Evolutionary conservation across 202 grass and related monocot species (phyloP).

Genomic region (Dendrocalamus latiflorus): DNA sequence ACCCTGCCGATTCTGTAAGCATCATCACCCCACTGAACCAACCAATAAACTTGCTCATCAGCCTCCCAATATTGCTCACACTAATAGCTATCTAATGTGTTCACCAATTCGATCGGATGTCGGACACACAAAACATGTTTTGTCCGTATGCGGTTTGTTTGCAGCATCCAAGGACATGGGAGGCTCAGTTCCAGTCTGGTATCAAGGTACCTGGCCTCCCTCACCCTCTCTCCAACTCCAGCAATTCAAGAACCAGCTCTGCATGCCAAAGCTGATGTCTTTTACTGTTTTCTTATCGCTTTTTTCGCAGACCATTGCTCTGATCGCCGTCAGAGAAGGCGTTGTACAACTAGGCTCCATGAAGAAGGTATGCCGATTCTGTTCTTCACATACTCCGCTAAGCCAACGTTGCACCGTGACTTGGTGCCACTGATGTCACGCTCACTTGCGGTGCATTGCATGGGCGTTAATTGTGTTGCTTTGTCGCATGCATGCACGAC

Average conservation of each 20-base stretch:
- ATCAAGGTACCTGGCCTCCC: conserved; percentile 14
- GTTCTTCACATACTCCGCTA: background rate
- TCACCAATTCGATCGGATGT: background rate
- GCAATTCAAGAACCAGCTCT: background rate
- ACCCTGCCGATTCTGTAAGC: conserved; percentile 85
- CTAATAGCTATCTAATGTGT: background rate
- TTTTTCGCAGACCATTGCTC: conserved; percentile 35
- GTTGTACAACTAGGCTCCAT: conserved; percentile 93
- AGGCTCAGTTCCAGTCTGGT: conserved; percentile 91
- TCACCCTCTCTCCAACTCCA: background rate
- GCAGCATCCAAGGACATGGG: conserved; percentile 98
- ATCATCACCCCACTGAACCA: background rate
- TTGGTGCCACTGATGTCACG: background rate
- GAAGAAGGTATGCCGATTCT: conserved; percentile 16
- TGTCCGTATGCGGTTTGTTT: background rate
- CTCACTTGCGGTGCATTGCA: background rate
- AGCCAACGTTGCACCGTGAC: background rate
- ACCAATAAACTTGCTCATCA: background rate
- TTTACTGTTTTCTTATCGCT: background rate
- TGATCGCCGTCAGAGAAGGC: conserved; percentile 94
- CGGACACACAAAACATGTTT: background rate
- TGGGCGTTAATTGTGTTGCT: background rate
- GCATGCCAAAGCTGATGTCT: background rate
- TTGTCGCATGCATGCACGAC: background rate
- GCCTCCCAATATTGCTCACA: too few species aligned